Conservation (phyloP, 768 basidiomycete species). For the Hemileccinum rubropunctum region DNA sequence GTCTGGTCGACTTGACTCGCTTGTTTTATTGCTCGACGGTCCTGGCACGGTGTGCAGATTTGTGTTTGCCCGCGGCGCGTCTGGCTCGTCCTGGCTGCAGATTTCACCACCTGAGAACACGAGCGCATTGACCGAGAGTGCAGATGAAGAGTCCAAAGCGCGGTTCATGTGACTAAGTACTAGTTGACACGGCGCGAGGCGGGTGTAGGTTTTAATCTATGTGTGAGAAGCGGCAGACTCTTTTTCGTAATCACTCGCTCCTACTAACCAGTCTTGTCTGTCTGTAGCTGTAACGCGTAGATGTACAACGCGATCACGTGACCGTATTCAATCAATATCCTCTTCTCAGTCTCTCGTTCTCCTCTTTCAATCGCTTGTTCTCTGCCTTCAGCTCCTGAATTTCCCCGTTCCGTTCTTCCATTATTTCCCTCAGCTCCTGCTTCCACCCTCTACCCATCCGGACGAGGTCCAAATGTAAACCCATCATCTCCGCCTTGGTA, state of each 20-base stretch:
- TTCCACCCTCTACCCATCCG: slow-evolving; percentile 70
- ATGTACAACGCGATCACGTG: slow-evolving; percentile 8
- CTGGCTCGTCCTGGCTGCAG: slow-evolving; percentile 15
- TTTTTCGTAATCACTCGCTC: no score
- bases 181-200: no score
- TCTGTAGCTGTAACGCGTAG: no score
- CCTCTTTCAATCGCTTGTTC: slow-evolving; percentile 56
- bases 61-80: slow-evolving; percentile 1
- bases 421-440: slow-evolving; percentile 55
- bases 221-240: no score
- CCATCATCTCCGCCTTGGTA: slow-evolving; percentile 68
- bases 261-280: no score
- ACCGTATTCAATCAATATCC: slow-evolving; percentile 27
- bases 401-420: slow-evolving; percentile 63
- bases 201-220: no score
- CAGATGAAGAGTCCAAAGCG: no score
- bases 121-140: slow-evolving; percentile 22
- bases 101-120: slow-evolving; percentile 31
- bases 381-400: slow-evolving; percentile 44
- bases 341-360: slow-evolving; percentile 59
- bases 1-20: slow-evolving; percentile 1
- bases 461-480: slow-evolving; percentile 70
- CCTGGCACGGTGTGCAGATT: slow-evolving; percentile 7
- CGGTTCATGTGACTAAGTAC: no score
- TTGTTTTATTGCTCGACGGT: slow-evolving; percentile 8